Evolutionary conservation across 768 basidiomycete genomes (phyloP).

Genomic region (Suillus fuscotomentosus): DNA sequence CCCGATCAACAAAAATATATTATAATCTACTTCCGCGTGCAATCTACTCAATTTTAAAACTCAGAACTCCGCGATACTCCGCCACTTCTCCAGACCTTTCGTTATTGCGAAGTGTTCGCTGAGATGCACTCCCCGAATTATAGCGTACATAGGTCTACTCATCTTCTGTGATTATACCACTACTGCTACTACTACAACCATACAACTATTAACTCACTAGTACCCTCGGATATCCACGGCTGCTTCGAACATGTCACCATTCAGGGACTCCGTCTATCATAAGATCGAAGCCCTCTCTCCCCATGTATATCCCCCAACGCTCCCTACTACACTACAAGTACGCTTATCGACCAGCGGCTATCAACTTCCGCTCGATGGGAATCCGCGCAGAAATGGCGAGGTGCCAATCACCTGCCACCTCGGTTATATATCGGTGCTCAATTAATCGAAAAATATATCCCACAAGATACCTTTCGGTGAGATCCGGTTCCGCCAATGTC

Average conservation of each 20-base stretch:
- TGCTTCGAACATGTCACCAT: constrained; percentile 15
- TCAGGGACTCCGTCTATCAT: constrained; percentile 22
- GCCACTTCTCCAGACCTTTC: constrained; percentile 8
- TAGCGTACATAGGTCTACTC: no score
- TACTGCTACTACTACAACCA: no score
- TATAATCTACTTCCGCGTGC: constrained; percentile 33
- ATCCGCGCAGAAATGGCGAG: not conserved
- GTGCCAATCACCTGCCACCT: constrained; percentile 2
- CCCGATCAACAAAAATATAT: constrained; percentile 51
- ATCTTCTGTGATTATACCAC: no score
- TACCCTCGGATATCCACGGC: constrained; percentile 9
- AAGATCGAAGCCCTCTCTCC: not conserved
- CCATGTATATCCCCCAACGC: no score
- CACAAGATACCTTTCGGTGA: not conserved
- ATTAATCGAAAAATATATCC: constrained; percentile 4
- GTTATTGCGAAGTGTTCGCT: constrained; percentile 17
- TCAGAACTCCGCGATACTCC: constrained; percentile 29
- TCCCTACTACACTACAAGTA: no score
- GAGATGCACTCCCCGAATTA: constrained; percentile 1
- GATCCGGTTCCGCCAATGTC: constrained; percentile 1
- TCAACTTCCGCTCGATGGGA: constrained; percentile 1
- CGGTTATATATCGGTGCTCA: constrained; percentile 2
- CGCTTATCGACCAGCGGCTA: constrained; percentile 2
- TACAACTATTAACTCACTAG: no score
- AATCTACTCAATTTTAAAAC: constrained; percentile 15